Conservation (phyloP, 73 alveolate genomes). For the Uronychia setigera region DNA sequence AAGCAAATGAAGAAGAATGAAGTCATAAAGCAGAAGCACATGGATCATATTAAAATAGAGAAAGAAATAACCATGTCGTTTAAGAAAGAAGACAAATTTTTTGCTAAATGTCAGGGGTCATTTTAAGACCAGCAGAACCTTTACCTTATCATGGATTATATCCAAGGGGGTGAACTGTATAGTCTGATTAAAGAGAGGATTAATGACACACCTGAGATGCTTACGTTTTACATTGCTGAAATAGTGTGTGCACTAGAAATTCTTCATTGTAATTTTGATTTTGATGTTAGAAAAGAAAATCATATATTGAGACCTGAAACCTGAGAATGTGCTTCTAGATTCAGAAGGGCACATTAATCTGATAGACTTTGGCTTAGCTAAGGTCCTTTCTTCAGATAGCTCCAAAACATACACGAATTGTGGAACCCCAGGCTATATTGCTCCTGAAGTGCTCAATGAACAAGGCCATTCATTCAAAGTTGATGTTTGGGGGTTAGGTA, state of each 20-base stretch:
- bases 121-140: constrained; percentile 18
- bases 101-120: background rate
- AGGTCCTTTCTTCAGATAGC: constrained; percentile 15
- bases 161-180: constrained; percentile 54
- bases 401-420: too few species aligned
- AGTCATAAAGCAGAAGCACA: background rate
- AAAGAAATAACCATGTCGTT: background rate
- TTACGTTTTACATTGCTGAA: constrained; percentile 82
- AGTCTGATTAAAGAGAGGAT: constrained; percentile 66
- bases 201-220: constrained; percentile 71
- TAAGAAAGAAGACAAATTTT: background rate
- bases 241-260: constrained; percentile 74
- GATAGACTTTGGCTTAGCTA: constrained; percentile 50
- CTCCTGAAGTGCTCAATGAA: constrained; percentile 86
- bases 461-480: constrained; percentile 89
- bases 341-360: constrained; percentile 21
- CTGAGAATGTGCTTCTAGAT: constrained; percentile 3
- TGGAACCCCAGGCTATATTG: constrained; percentile 87
- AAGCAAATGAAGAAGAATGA: background rate
- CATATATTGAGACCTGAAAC: constrained; percentile 29
- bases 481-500: constrained; percentile 91
- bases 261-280: constrained; percentile 63
- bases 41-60: background rate
- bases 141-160: constrained; percentile 45
- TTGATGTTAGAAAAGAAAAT: background rate